These are phyloP conservation scores for Alternaria rosae DNA, from an alignment of 2,329 filamentous ascomycete species.

Conservation along the genomic window DNA sequence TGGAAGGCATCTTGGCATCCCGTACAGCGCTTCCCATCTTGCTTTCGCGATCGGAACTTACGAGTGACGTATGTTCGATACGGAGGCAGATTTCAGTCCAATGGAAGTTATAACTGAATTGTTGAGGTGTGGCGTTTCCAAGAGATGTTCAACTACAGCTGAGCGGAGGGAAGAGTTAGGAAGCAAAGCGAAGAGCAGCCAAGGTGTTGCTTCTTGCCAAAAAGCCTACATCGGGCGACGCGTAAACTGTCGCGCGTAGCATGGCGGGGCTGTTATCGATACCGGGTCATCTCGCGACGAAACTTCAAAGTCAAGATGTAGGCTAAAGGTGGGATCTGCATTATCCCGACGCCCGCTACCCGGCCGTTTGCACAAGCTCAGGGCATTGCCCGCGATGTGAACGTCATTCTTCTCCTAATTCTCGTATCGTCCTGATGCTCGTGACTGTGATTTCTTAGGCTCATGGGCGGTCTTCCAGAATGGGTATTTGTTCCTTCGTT, in stretches of 20 bases:
- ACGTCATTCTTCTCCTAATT: neutral
- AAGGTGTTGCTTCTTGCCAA: slow-evolving; percentile 1
- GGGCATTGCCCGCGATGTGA: slow-evolving; percentile 7
- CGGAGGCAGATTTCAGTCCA: neutral
- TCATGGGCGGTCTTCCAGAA: slow-evolving; percentile 4
- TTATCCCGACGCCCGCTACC: slow-evolving; percentile 36
- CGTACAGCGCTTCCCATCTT: slow-evolving; percentile 11
- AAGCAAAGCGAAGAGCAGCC: slow-evolving; percentile 5
- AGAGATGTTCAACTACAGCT: neutral
- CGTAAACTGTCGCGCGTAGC: slow-evolving; percentile 3
- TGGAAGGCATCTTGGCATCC: neutral
- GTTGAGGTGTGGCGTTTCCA: neutral
- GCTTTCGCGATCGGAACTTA: neutral
- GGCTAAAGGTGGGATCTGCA: slow-evolving; percentile 32
- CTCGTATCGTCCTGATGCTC: neutral
- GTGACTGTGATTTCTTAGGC: neutral
- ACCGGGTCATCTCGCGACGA: slow-evolving; percentile 32
- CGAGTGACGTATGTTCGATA: neutral
- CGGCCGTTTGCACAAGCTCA: slow-evolving; percentile 3
- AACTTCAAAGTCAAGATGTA: neutral
- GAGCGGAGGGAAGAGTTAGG: neutral
- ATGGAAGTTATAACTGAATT: neutral
- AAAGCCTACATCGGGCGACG: neutral
- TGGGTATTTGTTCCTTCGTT: slow-evolving; percentile 1
- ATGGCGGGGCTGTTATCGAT: slow-evolving; percentile 22